Conservation (phyloP, 2,329 filamentous ascomycete species). For the Exophiala lecanii-corni region DNA sequence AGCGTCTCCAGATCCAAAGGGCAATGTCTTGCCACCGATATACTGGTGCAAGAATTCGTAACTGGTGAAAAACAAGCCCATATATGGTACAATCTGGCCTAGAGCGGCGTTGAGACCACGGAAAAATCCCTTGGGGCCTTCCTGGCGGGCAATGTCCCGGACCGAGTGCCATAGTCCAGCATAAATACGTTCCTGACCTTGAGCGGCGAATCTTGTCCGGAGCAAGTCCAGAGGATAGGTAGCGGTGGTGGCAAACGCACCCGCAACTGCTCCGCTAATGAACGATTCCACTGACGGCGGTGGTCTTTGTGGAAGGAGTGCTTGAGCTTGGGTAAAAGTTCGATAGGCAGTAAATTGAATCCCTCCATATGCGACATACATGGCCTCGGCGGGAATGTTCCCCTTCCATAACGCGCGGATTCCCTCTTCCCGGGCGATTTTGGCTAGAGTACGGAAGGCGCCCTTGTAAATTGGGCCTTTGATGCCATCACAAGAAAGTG, state of each 20-base stretch:
- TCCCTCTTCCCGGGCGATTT: conserved; percentile 77
- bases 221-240: conserved; percentile 94
- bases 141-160: conserved; percentile 65
- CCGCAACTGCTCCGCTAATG: conserved; percentile 74
- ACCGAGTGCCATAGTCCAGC: conserved; percentile 64
- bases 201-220: conserved; percentile 92
- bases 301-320: conserved; percentile 49
- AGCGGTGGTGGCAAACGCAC: conserved; percentile 71
- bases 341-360: conserved; percentile 89
- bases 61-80: conserved; percentile 90
- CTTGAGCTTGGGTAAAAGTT: conserved; percentile 63
- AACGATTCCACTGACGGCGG: conserved; percentile 73
- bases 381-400: conserved; percentile 88
- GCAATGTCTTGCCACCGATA: conserved; percentile 53
- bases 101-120: conserved; percentile 77
- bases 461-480: conserved; percentile 56
- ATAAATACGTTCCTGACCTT: conserved; percentile 79
- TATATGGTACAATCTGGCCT: conserved; percentile 87
- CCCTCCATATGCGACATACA: conserved; percentile 88
- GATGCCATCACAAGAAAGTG: conserved; percentile 52
- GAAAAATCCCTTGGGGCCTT: conserved; percentile 79
- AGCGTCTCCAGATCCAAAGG: conserved; percentile 76
- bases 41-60: conserved; percentile 72
- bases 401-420: conserved; percentile 91
- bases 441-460: conserved; percentile 67